Evolutionary conservation across 768 basidiomycete species (phyloP), one percentile per base, ranked within the genome.

Genomic region (Xerocomellus amylosporus): DNA sequence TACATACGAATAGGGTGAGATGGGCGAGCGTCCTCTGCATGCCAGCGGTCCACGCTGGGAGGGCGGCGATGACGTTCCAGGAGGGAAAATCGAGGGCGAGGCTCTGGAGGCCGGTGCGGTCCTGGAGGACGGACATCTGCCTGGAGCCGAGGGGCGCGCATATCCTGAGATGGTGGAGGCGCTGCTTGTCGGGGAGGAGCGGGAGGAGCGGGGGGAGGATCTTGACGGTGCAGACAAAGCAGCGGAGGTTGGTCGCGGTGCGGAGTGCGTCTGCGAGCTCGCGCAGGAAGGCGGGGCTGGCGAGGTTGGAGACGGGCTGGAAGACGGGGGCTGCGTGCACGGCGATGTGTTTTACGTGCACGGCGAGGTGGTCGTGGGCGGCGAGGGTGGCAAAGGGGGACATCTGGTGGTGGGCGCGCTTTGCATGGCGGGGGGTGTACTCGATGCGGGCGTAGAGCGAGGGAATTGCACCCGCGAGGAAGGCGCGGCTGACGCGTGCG

Each of bases 401-500:
- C 49, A 76, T 70, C 5, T 80, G 58, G 74, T 82, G 30, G 48
- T 52, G 26, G 31, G 53, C 86, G 22, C 77, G 77, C 57, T 87
- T 87, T 14, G 80, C 77, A 60, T 88, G 81, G 24, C 73, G 73
- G 4, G 75, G 48, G 4, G 79, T 76, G 70, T 85, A 88, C 7
- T 73, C 74, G 41, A 90, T 73, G 3, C 69, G 78, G 30, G 75
- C 67, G 66, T 91, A 90, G 8, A 91, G 72, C 15, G 76, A 73
- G 0, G 88, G 87, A 3, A 85, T 77, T 1, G 80, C 85, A 1
- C 78, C 87, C 0, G 80, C 79, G 24, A 84, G 73, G 57, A 90
- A 90, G 0, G 85, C 80, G 40, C 75, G 77, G 63, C 80, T 86
- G 62, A 88, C 87, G 39, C 83, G 81, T 1, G 85, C 80, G 19